A percentile compares a stretch with the other conserved stretches of the same genome.
Evolutionary conservation across 352 stramenopile species (phyloP).

Genomic region (Phytophthora europaea): DNA sequence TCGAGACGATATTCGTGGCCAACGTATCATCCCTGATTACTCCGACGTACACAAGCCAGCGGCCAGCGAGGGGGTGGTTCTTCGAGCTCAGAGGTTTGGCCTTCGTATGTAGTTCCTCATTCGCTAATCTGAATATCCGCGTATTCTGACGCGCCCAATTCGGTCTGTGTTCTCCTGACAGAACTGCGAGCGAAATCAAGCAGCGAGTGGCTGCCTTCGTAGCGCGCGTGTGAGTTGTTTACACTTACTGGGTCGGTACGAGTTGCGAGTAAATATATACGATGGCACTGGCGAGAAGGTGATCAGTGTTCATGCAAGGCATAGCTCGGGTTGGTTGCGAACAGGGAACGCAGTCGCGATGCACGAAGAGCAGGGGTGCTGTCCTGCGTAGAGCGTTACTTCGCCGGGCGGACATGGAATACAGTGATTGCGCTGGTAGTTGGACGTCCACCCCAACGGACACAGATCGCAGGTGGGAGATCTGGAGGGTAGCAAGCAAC

Average conservation of each 20-base stretch:
- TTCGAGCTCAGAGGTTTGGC: slow-evolving; percentile 58
- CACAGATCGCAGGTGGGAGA: slow-evolving; percentile 55
- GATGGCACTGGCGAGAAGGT: slow-evolving; percentile 15
- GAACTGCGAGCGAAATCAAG: slow-evolving; percentile 38
- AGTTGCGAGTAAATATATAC: slow-evolving; percentile 30
- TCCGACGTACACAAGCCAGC: slow-evolving; percentile 66
- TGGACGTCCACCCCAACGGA: slow-evolving; percentile 55
- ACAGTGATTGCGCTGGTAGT: slow-evolving; percentile 66
- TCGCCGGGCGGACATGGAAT: slow-evolving; percentile 56
- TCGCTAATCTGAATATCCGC: not conserved
- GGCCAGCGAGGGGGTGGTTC: slow-evolving; percentile 53
- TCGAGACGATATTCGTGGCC: slow-evolving; percentile 76
- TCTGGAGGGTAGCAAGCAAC: slow-evolving; percentile 25
- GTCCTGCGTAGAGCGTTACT: slow-evolving; percentile 41
- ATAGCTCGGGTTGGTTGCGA: slow-evolving; percentile 30
- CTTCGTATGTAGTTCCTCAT: slow-evolving; percentile 10
- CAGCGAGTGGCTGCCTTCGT: slow-evolving; percentile 47
- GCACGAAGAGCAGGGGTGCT: slow-evolving; percentile 67
- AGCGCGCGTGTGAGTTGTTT: slow-evolving; percentile 37
- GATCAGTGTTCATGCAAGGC: slow-evolving; percentile 20
- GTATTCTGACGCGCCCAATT: slow-evolving; percentile 11
- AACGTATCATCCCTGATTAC: slow-evolving; percentile 82
- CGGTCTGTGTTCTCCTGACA: slow-evolving; percentile 14
- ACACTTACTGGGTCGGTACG: not conserved
- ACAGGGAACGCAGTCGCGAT: slow-evolving; percentile 39